These are phyloP conservation scores for Microsporum ferrugineum DNA, from an alignment of 2,329 filamentous ascomycete species.

Conservation along the genomic window DNA sequence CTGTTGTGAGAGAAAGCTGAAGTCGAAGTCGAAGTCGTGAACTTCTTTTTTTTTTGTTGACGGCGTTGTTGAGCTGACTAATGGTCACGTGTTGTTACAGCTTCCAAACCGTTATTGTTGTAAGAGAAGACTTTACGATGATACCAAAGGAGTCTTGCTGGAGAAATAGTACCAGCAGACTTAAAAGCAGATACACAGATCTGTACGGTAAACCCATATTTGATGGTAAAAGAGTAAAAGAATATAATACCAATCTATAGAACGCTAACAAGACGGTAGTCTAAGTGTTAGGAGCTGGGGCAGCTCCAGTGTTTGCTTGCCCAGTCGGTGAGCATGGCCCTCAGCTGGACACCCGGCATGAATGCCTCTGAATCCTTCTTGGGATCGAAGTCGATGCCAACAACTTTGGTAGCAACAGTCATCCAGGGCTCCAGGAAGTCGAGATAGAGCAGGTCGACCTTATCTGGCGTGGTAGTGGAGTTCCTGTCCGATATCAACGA, in stretches of 20 bases:
- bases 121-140: too few relatives aligned
- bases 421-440: conserved; percentile 84
- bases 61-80: conserved; percentile 3
- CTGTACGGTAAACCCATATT: too few relatives aligned
- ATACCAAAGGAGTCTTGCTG: too few relatives aligned
- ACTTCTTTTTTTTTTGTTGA: background rate
- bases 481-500: conserved; percentile 41
- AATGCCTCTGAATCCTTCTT: conserved; percentile 41
- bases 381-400: conserved; percentile 40
- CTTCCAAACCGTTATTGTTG: too few relatives aligned
- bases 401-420: conserved; percentile 57
- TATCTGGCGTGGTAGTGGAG: conserved; percentile 41
- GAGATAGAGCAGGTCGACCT: conserved; percentile 78
- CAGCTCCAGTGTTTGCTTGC: conserved; percentile 45
- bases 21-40: background rate
- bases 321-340: conserved; percentile 49
- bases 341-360: conserved; percentile 44
- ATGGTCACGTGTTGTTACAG: background rate
- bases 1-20: background rate
- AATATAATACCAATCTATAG: background rate
- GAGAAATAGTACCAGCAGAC: too few relatives aligned
- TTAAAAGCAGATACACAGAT: too few relatives aligned
- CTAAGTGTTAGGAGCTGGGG: background rate
- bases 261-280: background rate
- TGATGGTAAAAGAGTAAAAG: background rate